Evolutionary conservation across 2,329 filamentous ascomycete genomes (phyloP).

Genomic region (Verticillium dahliae): DNA sequence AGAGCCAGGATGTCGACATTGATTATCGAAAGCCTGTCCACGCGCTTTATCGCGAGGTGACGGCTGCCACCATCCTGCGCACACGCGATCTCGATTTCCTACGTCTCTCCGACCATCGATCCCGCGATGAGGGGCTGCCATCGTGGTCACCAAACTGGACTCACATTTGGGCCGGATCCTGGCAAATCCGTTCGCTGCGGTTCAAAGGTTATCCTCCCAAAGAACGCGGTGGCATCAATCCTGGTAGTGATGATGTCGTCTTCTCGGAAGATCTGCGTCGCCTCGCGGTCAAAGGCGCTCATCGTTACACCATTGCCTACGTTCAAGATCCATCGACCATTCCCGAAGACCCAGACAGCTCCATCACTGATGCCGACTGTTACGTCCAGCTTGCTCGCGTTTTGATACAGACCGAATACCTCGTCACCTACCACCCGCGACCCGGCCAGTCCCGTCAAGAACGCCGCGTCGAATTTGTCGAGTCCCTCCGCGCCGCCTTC

Average conservation of each 20-base stretch:
- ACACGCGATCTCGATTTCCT: not conserved
- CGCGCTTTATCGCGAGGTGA: not conserved
- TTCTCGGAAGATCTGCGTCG: not conserved
- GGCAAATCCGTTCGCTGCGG: not conserved
- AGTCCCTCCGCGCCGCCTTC: not conserved
- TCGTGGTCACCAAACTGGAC: not conserved
- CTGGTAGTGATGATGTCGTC: not conserved
- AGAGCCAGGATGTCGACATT: not conserved
- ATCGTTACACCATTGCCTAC: not conserved
- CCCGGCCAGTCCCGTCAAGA: not conserved
- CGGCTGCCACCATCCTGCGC: not conserved
- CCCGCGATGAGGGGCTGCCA: not conserved
- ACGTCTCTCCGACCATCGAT: not conserved
- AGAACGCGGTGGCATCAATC: not conserved
- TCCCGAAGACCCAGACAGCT: not conserved
- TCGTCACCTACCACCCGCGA: not conserved
- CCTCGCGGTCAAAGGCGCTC: not conserved
- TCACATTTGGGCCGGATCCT: not conserved
- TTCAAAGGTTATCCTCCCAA: not conserved
- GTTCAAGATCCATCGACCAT: not conserved
- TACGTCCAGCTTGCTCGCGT: not conserved
- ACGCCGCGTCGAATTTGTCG: not conserved
- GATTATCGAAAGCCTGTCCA: not conserved
- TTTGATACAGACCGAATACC: not conserved
- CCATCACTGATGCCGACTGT: not conserved